Evolutionary conservation across 345 rosid species (phyloP), one percentile per base, ranked within the genome.

Genomic region (Aurinia saxatilis): DNA sequence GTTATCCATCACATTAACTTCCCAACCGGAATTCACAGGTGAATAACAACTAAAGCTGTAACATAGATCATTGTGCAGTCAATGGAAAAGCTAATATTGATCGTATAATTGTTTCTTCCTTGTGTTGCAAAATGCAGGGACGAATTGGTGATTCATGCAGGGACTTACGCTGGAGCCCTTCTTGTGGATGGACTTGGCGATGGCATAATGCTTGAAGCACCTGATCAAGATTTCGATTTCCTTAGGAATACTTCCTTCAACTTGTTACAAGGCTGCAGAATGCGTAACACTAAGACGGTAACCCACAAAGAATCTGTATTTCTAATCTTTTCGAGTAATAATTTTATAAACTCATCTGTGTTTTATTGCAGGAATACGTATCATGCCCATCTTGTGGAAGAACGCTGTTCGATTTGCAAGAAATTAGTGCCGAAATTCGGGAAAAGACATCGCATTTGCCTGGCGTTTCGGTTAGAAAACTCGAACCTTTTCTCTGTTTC

Each of bases 281-380:
- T 93, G 99, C 83, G 99, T 47, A 93, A 90, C 57, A 93, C 99
- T 21, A 93, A 93, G 72, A 93, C 99, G 73, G 99, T 93, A 85
- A 30, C 45, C 19, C 54, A 17, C 50, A 13, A 52, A 37, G 12
- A 14, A 55, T 21, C 47, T 36, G 15, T 7, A 16, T 21, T 10
- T 57, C 5, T 35, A 41, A 14, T 36, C 17, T 33, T 36, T 10
- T 34, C 63, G 35, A 10, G 13, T 34, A 23, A 16, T 13, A 52
- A 16, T 15, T 35, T 21, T 44, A 27, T 5, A 3, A 56, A 41
- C 19, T 41, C 55, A 45, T 66, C 34, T 2, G 53, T 16, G 21
- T 33, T 16, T 23, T 21, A 33, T 54, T 30, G 33, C 81, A 93
- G 99, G 99, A 93, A 58, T 93, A 93, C 6, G 95, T 93, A 51